phyloP scores from a whole-genome alignment of 2,329 filamentous ascomycete species.

The Salinomyces thailandicus region DNA sequence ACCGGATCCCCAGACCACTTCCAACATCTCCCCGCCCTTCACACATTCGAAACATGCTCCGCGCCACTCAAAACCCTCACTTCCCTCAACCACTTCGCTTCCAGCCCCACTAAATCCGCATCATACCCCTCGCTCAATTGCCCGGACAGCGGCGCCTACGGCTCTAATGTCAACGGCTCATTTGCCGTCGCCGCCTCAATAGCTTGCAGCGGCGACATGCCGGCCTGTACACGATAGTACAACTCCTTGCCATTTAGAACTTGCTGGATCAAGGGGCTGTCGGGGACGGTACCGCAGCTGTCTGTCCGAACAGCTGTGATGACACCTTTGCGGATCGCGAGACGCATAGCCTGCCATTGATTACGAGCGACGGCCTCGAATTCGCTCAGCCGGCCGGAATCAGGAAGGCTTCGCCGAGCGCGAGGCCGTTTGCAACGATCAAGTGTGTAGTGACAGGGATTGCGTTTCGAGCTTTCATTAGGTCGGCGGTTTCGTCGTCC shows the following conservation, averaged over 20 bases:
- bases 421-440: constrained; percentile 32
- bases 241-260: constrained; percentile 37
- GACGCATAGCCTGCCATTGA: constrained; percentile 30
- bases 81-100: constrained; percentile 34
- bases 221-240: constrained; percentile 38
- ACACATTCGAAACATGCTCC: constrained; percentile 36
- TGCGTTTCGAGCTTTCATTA: constrained; percentile 38
- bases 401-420: constrained; percentile 12
- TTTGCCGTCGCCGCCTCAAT: constrained; percentile 44
- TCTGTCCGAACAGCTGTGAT: constrained; percentile 42
- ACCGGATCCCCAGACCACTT: constrained; percentile 25
- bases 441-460: constrained; percentile 38
- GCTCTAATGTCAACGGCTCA: constrained; percentile 35
- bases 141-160: constrained; percentile 36
- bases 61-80: constrained; percentile 28
- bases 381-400: constrained; percentile 26
- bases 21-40: constrained; percentile 36
- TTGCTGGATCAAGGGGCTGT: constrained; percentile 22
- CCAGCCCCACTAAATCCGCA: constrained; percentile 39
- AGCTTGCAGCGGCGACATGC: constrained; percentile 41
- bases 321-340: constrained; percentile 36
- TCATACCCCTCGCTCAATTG: constrained; percentile 38
- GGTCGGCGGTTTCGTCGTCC: constrained; percentile 35
- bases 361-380: constrained; percentile 28
- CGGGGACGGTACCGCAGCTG: constrained; percentile 27